phyloP scores from a whole-genome alignment of 352 stramenopile species.

The Globisporangium irregulare region DNA sequence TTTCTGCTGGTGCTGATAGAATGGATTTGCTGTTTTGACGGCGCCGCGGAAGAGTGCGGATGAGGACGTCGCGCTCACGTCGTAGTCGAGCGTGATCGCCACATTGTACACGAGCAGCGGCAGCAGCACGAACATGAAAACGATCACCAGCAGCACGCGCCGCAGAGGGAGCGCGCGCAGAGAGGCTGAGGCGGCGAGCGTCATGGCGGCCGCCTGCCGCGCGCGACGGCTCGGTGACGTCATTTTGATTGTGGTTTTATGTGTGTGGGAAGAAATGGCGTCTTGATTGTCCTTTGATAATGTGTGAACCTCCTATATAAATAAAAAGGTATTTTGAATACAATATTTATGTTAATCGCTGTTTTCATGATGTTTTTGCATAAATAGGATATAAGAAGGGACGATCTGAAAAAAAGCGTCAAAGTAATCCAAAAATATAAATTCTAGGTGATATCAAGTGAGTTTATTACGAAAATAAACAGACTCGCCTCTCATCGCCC shows the following conservation, averaged over 20 bases:
- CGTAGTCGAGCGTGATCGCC: constrained; percentile 26
- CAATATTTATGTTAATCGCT: neutral
- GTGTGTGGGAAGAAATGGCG: neutral
- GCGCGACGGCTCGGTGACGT: constrained; percentile 3
- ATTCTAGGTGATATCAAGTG: neutral
- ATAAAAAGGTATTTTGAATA: neutral
- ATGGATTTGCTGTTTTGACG: neutral
- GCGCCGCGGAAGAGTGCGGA: constrained; percentile 6
- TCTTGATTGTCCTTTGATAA: neutral
- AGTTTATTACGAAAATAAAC: neutral
- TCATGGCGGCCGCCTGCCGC: constrained; percentile 1
- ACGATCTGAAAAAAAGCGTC: neutral
- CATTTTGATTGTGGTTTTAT: neutral
- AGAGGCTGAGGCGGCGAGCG: constrained; percentile 9
- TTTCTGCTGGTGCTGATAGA: neutral
- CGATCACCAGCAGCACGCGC: constrained; percentile 24
- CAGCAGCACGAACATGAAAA: constrained; percentile 28
- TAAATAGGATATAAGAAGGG: neutral
- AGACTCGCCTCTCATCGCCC: neutral
- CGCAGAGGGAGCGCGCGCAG: constrained; percentile 19
- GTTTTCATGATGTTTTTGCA: neutral
- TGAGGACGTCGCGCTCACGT: constrained; percentile 4
- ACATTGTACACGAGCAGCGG: constrained; percentile 33
- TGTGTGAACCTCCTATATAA: neutral
- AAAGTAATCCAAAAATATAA: neutral